These are phyloP conservation scores for Paramecium octaurelia DNA, from an alignment of 73 alveolate species.

Conservation along the genomic window DNA sequence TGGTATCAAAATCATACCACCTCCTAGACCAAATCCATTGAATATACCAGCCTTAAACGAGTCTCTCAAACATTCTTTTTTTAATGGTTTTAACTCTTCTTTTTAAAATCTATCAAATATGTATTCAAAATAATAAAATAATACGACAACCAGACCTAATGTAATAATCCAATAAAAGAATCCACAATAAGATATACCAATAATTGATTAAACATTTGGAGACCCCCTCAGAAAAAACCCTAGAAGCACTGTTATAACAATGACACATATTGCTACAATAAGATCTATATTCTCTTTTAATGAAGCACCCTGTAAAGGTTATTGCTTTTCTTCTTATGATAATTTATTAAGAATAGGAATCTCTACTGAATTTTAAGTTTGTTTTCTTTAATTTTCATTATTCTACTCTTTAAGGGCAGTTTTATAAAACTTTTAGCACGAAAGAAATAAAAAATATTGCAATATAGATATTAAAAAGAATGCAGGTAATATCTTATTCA, in stretches of 20 bases:
- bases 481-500: conserved; percentile 6
- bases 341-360: neutral
- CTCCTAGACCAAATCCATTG: conserved; percentile 47
- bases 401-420: neutral
- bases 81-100: neutral
- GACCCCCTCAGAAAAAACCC: conserved; percentile 35
- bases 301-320: neutral
- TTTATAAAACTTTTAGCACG: neutral
- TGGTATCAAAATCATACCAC: conserved; percentile 4
- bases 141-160: neutral
- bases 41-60: conserved; percentile 32
- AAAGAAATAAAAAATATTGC: neutral
- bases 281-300: neutral
- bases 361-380: neutral
- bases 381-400: conserved; percentile 12
- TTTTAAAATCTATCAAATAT: neutral
- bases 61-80: conserved; percentile 8
- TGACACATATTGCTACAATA: neutral
- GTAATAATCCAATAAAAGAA: conserved; percentile 23
- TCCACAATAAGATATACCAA: conserved; percentile 35
- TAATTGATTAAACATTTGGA: neutral
- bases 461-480: neutral
- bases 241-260: neutral
- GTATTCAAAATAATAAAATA: neutral
- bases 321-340: neutral